Conservation (phyloP, 805 yeast species). For the Cyberlindnera euphorbiae region DNA sequence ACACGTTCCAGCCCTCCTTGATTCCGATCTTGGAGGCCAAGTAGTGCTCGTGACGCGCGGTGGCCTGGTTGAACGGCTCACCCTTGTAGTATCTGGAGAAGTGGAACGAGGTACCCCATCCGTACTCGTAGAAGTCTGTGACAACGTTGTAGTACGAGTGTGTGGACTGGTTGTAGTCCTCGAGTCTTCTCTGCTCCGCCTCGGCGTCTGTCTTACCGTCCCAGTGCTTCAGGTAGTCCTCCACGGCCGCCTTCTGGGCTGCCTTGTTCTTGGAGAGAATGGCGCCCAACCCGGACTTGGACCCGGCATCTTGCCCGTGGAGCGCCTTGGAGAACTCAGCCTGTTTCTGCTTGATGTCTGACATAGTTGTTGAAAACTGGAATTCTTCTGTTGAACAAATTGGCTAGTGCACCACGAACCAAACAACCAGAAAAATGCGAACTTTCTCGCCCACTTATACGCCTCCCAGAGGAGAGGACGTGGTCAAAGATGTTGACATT, state of each 20-base stretch:
- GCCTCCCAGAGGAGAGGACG: too few species aligned
- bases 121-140: constrained; percentile 97
- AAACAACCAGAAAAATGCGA: too few species aligned
- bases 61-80: constrained; percentile 89
- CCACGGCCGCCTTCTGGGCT: constrained; percentile 79
- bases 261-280: constrained; percentile 69
- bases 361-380: not conserved
- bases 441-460: too few species aligned
- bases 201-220: constrained; percentile 77
- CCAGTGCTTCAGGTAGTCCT: constrained; percentile 95
- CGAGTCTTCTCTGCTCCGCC: constrained; percentile 68
- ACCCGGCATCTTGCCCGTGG: constrained; percentile 71
- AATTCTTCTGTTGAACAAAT: too few species aligned
- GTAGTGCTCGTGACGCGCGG: constrained; percentile 96
- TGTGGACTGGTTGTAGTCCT: constrained; percentile 85
- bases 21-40: constrained; percentile 84
- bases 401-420: too few species aligned
- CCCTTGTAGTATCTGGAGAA: constrained; percentile 91
- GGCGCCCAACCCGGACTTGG: constrained; percentile 70
- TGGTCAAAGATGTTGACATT: too few species aligned
- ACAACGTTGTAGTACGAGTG: constrained; percentile 95
- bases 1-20: constrained; percentile 73
- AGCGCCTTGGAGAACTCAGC: constrained; percentile 73
- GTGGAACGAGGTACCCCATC: constrained; percentile 99
- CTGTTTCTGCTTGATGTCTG: constrained; percentile 24